These are phyloP conservation scores for Euclidium syriacum DNA, from an alignment of 345 rosid genomes.

Conservation along the genomic window DNA sequence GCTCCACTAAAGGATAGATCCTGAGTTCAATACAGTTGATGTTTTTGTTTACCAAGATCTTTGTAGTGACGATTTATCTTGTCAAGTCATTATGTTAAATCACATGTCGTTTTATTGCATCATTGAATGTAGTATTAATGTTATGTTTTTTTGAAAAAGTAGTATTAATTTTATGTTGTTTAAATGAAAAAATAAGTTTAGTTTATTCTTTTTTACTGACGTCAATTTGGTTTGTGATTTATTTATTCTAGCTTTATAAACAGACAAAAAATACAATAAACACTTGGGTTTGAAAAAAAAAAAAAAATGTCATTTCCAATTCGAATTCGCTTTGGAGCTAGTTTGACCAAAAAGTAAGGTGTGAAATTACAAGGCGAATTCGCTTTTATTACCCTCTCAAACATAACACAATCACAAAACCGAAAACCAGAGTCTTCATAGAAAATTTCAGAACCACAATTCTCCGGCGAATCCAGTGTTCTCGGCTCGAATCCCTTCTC, in stretches of 20 bases:
- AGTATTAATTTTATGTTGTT: background rate
- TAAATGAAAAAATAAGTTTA: too few species aligned
- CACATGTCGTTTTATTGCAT: background rate
- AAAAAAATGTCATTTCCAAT: background rate
- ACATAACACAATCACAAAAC: background rate
- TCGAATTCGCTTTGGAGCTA: constrained; percentile 6
- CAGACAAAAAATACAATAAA: too few species aligned
- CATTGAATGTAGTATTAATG: background rate
- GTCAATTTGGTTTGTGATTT: background rate
- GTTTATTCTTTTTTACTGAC: too few species aligned
- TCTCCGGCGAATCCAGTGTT: constrained; percentile 20
- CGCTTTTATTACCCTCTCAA: constrained; percentile 1
- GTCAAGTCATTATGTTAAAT: background rate
- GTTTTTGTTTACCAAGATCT: too few species aligned
- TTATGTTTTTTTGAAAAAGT: too few species aligned
- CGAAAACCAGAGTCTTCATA: background rate
- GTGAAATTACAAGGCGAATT: background rate
- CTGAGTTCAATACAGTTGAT: too few species aligned
- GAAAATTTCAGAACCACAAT: background rate
- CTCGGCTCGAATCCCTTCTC: background rate
- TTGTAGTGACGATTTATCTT: background rate
- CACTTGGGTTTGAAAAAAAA: background rate
- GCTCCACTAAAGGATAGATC: too few species aligned
- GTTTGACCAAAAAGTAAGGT: constrained; percentile 14
- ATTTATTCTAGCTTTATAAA: too few species aligned